phyloP scores from a whole-genome alignment of 2,329 filamentous ascomycete genomes.

The Xylaria sp. region DNA sequence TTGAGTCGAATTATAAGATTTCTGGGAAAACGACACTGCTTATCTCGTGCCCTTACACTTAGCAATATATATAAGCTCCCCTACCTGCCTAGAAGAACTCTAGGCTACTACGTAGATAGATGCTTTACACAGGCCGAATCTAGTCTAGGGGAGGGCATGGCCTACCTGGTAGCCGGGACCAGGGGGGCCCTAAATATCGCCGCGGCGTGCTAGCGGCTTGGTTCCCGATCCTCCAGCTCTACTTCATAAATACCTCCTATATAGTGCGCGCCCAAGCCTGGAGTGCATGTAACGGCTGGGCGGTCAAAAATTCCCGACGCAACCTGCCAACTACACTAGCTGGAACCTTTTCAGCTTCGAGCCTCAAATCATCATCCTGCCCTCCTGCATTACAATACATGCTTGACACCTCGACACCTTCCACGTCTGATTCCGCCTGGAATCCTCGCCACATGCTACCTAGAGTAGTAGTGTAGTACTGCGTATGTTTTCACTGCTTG shows the following conservation, averaged over 20 bases:
- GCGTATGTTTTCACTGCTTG: background rate
- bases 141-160: background rate
- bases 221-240: constrained; percentile 34
- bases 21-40: background rate
- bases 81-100: too few relatives aligned
- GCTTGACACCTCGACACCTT: background rate
- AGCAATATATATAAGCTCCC: background rate
- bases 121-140: too few relatives aligned
- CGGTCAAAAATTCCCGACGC: constrained; percentile 34
- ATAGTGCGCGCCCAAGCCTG: background rate
- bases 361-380: constrained; percentile 25
- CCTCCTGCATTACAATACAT: background rate
- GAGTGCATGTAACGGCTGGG: constrained; percentile 29
- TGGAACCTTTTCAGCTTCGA: constrained; percentile 17
- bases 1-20: constrained; percentile 3
- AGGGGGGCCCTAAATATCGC: background rate
- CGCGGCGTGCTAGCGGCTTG: constrained; percentile 24
- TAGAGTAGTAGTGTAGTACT: too few relatives aligned
- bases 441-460: background rate
- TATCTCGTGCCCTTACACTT: background rate
- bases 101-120: too few relatives aligned
- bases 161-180: constrained; percentile 25
- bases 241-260: background rate
- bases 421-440: background rate
- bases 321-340: constrained; percentile 1